Percentiles rank a stretch among this genome's conserved stretches.
Evolutionary conservation across 352 stramenopile genomes (phyloP).

Genomic region (Phytophthora lateralis): DNA sequence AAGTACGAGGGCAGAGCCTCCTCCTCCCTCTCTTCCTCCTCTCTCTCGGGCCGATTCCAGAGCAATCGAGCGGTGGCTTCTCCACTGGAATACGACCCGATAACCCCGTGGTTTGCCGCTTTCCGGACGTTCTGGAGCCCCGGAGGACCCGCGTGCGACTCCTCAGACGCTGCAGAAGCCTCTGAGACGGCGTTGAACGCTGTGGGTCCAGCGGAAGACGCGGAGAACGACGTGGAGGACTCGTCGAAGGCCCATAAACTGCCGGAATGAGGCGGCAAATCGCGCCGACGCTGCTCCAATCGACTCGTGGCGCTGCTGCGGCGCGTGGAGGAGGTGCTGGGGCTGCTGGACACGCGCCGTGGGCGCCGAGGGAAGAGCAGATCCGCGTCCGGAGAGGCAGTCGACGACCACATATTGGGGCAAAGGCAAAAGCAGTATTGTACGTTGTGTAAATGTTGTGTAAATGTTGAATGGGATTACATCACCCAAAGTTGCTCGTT

Average conservation of each 20-base stretch:
- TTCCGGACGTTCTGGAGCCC: constrained; percentile 8
- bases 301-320: constrained; percentile 29
- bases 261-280: constrained; percentile 25
- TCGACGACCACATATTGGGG: constrained; percentile 25
- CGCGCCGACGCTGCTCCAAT: constrained; percentile 32
- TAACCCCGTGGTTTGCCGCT: constrained; percentile 40
- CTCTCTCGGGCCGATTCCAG: constrained; percentile 60
- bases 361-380: constrained; percentile 33
- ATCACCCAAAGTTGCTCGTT: no score
- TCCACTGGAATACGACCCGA: constrained; percentile 41
- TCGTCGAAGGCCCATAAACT: constrained; percentile 31
- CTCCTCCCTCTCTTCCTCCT: constrained; percentile 75
- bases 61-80: constrained; percentile 42
- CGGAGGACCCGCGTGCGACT: constrained; percentile 14
- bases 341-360: constrained; percentile 2
- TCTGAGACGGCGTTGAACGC: neutral
- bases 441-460: neutral
- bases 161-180: neutral
- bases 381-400: constrained; percentile 12
- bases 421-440: neutral
- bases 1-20: constrained; percentile 75
- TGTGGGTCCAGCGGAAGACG: constrained; percentile 1
- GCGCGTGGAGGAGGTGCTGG: neutral
- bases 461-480: no score
- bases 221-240: constrained; percentile 13